Conservation (phyloP, 2,329 filamentous ascomycete genomes). For the Dactylellina leptospora region DNA sequence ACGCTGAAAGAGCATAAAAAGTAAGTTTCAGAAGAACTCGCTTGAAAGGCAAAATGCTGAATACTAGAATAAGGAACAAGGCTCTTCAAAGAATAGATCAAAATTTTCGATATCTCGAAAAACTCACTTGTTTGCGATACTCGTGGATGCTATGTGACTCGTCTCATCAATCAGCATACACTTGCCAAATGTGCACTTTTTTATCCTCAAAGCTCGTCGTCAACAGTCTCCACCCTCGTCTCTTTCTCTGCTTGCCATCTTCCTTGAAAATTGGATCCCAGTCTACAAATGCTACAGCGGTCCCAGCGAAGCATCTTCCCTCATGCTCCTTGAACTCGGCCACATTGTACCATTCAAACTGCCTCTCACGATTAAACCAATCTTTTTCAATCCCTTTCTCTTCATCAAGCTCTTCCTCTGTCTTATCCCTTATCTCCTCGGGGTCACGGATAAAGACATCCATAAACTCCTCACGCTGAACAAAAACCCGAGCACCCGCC, state of each 20-base stretch:
- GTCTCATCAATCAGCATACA: constrained; percentile 54
- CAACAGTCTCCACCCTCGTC: constrained; percentile 53
- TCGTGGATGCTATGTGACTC: too few species aligned
- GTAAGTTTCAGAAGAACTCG: too few species aligned
- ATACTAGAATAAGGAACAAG: too few species aligned
- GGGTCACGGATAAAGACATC: constrained; percentile 53
- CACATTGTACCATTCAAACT: constrained; percentile 55
- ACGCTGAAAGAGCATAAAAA: too few species aligned
- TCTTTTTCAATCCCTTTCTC: constrained; percentile 54
- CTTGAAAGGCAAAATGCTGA: too few species aligned
- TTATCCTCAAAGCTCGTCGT: constrained; percentile 51
- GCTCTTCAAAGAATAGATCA: too few species aligned
- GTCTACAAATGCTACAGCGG: constrained; percentile 51
- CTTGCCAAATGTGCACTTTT: constrained; percentile 54
- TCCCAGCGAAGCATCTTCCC: constrained; percentile 44
- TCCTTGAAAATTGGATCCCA: constrained; percentile 55
- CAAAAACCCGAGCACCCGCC: constrained; percentile 51
- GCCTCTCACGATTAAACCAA: constrained; percentile 54
- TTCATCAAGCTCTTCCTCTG: constrained; percentile 39
- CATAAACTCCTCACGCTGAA: constrained; percentile 55
- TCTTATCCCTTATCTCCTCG: constrained; percentile 39
- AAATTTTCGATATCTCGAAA: too few species aligned
- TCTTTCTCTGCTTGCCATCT: constrained; percentile 48
- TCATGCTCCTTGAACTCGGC: constrained; percentile 54
- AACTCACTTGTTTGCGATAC: too few species aligned